Evolutionary conservation across 176 grass and related monocot genomes (phyloP).

Genomic region (Cenchrus purpureus): DNA sequence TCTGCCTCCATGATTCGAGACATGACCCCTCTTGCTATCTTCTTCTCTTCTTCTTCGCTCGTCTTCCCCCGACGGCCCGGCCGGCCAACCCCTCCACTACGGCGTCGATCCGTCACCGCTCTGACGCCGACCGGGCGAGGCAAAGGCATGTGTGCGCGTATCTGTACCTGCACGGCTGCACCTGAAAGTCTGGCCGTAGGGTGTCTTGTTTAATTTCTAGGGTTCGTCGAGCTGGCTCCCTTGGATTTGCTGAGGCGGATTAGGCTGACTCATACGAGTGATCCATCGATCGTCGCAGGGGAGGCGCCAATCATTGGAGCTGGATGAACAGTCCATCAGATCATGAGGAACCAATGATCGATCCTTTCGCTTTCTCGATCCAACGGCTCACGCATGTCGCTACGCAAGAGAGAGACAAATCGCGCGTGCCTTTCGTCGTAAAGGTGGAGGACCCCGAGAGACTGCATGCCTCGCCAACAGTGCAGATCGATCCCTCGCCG

Average conservation of each 20-base stretch:
- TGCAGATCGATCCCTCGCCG: background rate
- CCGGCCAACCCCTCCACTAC: background rate
- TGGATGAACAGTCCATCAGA: background rate
- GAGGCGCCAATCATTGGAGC: conserved; percentile 19
- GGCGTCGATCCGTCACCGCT: too few relatives aligned
- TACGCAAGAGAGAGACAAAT: background rate
- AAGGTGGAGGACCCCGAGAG: background rate
- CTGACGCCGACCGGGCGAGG: background rate
- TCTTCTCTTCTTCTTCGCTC: too few relatives aligned
- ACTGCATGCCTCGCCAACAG: background rate
- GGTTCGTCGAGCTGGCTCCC: background rate
- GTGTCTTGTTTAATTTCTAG: background rate
- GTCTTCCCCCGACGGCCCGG: background rate
- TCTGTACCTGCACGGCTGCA: background rate
- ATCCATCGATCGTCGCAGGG: too few relatives aligned
- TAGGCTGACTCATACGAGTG: background rate
- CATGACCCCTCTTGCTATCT: conserved; percentile 23
- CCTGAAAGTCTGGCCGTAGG: conserved; percentile 25
- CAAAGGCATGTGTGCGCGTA: background rate
- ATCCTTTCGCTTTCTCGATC: background rate
- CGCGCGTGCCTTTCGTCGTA: conserved; percentile 4
- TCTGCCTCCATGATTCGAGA: conserved; percentile 46
- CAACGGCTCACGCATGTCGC: background rate
- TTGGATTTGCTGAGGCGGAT: background rate
- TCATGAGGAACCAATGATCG: background rate